Evolutionary conservation across 768 basidiomycete species (phyloP).

Genomic region (Dentipellis fragilis): DNA sequence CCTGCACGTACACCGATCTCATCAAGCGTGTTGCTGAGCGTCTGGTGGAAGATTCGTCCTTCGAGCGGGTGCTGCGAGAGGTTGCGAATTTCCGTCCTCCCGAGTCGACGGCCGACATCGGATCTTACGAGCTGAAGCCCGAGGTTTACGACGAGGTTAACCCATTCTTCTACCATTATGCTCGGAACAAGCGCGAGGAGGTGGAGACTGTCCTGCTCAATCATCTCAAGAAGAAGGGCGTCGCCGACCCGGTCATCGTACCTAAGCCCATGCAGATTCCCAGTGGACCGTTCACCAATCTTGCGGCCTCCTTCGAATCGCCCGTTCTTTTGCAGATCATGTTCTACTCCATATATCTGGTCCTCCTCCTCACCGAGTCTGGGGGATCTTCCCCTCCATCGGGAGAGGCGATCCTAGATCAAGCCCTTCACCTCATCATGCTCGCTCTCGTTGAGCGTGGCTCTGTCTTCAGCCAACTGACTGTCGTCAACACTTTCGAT

Average conservation of each 20-base stretch:
- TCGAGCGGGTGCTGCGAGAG: constrained; percentile 67
- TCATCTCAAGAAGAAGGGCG: constrained; percentile 55
- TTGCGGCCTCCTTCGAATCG: constrained; percentile 58
- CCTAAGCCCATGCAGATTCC: constrained; percentile 61
- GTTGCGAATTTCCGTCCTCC: constrained; percentile 81
- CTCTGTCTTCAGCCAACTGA: constrained; percentile 48
- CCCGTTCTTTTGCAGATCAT: constrained; percentile 70
- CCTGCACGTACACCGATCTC: constrained; percentile 84
- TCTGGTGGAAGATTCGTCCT: constrained; percentile 72
- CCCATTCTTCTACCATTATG: constrained; percentile 94
- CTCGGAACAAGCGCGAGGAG: constrained; percentile 86
- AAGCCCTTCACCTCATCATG: constrained; percentile 79
- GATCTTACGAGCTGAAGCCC: constrained; percentile 82
- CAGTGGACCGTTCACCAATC: constrained; percentile 55
- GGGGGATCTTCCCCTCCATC: constrained; percentile 57
- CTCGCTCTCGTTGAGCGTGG: constrained; percentile 69
- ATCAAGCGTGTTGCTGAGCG: constrained; percentile 87
- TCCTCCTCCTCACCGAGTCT: constrained; percentile 54
- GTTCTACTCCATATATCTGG: constrained; percentile 73
- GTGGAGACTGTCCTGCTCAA: constrained; percentile 69
- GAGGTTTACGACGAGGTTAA: constrained; percentile 81
- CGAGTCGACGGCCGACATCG: constrained; percentile 66
- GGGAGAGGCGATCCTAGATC: constrained; percentile 85
- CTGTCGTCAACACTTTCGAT: constrained; percentile 44
- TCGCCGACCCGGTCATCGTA: constrained; percentile 60